Percentiles rank a stretch among this genome's conserved stretches.
phyloP scores from a whole-genome alignment of 495 filamentous ascomycete genomes.

The Trichoderma gamsii region DNA sequence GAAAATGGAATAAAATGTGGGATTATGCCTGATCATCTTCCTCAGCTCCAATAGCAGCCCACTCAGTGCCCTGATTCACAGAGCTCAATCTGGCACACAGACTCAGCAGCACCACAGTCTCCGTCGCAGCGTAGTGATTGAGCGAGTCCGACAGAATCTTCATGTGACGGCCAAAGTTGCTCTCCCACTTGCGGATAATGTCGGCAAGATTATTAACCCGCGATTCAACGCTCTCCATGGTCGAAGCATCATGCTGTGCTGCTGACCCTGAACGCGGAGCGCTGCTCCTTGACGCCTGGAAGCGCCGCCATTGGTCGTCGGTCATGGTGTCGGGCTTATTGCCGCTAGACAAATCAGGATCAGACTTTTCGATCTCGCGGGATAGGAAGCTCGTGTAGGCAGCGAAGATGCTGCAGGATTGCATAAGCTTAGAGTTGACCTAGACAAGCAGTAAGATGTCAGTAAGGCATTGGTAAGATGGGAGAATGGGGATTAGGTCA shows the following conservation, averaged over 20 bases:
- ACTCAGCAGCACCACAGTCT: constrained; percentile 88
- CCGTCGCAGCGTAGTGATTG: constrained; percentile 94
- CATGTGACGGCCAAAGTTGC: constrained; percentile 83
- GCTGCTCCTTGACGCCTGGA: constrained; percentile 32
- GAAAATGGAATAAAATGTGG: too few species aligned
- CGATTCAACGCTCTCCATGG: constrained; percentile 33
- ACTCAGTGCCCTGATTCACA: constrained; percentile 62
- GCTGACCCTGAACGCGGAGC: constrained; percentile 19
- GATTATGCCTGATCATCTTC: constrained; percentile 30
- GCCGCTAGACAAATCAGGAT: constrained; percentile 60
- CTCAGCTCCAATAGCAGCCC: constrained; percentile 40
- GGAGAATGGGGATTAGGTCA: neutral
- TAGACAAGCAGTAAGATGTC: constrained; percentile 29
- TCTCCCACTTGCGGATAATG: constrained; percentile 79
- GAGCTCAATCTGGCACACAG: constrained; percentile 73
- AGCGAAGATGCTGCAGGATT: constrained; percentile 87
- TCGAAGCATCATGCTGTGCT: constrained; percentile 21
- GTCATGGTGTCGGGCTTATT: constrained; percentile 48
- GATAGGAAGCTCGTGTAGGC: constrained; percentile 76
- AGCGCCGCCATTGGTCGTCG: constrained; percentile 46
- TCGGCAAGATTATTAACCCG: constrained; percentile 76
- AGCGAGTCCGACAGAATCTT: constrained; percentile 87
- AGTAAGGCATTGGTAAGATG: constrained; percentile 17
- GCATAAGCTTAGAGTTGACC: constrained; percentile 94
- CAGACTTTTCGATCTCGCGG: constrained; percentile 67